A percentile compares a stretch with the other conserved stretches of the same genome.
Conservation (phyloP, 768 basidiomycete species). For the Tephrocybe sp. region DNA sequence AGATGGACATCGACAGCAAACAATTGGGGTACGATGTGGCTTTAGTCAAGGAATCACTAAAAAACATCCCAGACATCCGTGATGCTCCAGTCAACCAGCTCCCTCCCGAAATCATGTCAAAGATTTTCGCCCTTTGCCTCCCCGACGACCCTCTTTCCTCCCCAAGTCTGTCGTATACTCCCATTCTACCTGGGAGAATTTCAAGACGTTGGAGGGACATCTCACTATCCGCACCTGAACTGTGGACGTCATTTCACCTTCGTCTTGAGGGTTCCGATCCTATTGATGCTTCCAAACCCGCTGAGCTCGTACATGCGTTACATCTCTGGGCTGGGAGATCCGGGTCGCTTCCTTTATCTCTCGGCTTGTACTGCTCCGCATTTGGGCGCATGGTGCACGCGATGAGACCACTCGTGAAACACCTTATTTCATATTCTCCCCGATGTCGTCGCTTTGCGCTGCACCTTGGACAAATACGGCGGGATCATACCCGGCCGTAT, state of each 20-base stretch:
- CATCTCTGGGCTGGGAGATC: slow-evolving; percentile 1
- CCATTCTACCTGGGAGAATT: not conserved
- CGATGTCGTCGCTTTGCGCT: not conserved
- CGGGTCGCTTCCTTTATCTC: slow-evolving; percentile 8
- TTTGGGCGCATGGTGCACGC: slow-evolving; percentile 2
- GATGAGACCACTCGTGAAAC: not conserved
- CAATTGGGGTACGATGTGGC: not conserved
- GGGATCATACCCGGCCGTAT: not conserved
- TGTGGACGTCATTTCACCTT: slow-evolving; percentile 1
- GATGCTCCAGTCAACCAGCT: not conserved
- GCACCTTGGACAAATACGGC: slow-evolving; percentile 3
- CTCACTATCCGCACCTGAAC: not conserved
- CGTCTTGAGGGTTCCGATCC: not conserved
- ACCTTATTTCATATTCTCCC: slow-evolving; percentile 1
- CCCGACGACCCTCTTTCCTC: not conserved
- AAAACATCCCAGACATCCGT: not conserved
- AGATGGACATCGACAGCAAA: too few relatives aligned
- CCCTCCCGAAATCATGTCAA: slow-evolving; percentile 1
- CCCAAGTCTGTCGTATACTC: not conserved
- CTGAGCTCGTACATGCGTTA: not conserved
- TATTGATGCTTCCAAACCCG: not conserved
- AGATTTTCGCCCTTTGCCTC: slow-evolving; percentile 1
- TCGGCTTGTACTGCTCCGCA: slow-evolving; percentile 1
- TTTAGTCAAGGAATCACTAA: not conserved
- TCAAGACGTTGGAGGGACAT: slow-evolving; percentile 1